Evolutionary conservation across 2,329 filamentous ascomycete species (phyloP).

Genomic region (Rosellinia necatrix): DNA sequence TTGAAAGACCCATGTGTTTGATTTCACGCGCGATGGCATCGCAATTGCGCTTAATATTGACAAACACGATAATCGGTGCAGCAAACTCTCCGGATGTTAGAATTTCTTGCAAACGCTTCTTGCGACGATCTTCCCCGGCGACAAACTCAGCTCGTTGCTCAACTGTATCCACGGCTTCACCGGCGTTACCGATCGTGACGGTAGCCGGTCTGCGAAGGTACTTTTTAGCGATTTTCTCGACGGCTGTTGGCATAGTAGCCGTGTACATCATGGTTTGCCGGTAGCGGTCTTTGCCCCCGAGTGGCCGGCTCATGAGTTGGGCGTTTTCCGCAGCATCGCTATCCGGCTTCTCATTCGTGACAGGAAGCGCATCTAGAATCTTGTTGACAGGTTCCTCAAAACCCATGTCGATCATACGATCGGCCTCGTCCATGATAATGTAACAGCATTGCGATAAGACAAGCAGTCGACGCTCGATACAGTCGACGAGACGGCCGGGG

Average conservation of each 20-base stretch:
- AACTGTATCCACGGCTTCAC: conserved; percentile 96
- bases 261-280: conserved; percentile 99
- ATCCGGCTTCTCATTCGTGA: conserved; percentile 93
- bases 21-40: conserved; percentile 94
- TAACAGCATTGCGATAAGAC: conserved; percentile 97
- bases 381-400: conserved; percentile 98
- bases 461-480: conserved; percentile 88
- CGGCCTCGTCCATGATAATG: conserved; percentile 98
- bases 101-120: conserved; percentile 94
- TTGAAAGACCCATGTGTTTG: conserved; percentile 88
- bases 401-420: conserved; percentile 97
- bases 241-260: conserved; percentile 90
- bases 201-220: conserved; percentile 92
- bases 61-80: conserved; percentile 96
- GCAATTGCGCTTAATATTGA: conserved; percentile 99
- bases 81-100: conserved; percentile 78
- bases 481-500: conserved; percentile 94
- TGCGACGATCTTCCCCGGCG: conserved; percentile 88
- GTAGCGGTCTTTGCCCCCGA: conserved; percentile 79
- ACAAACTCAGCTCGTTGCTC: conserved; percentile 96
- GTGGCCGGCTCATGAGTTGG: conserved; percentile 78
- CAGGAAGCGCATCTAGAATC: conserved; percentile 91
- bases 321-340: conserved; percentile 88
- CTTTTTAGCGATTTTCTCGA: conserved; percentile 96
- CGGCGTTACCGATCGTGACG: conserved; percentile 90